phyloP scores from a whole-genome alignment of 202 grass and related monocot genomes.

The Setaria viridis region DNA sequence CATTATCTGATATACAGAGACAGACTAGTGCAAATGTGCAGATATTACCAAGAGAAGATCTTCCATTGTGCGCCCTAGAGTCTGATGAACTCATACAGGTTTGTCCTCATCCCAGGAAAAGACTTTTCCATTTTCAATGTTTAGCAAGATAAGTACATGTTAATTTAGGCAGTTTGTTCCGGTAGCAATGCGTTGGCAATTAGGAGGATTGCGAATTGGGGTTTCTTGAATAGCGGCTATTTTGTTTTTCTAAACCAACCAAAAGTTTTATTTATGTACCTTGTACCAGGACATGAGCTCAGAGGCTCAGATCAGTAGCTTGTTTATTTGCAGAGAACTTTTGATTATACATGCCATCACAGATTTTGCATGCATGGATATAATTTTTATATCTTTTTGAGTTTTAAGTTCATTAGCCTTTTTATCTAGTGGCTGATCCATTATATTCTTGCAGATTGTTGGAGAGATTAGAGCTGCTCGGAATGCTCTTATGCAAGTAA shows the following conservation, averaged over 20 bases:
- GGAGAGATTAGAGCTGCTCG: slow-evolving; percentile 95
- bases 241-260: slow-evolving; percentile 27
- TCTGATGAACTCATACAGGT: slow-evolving; percentile 98
- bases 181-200: background rate
- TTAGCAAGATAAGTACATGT: background rate
- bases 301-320: background rate
- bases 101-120: slow-evolving; percentile 27
- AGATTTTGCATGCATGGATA: slow-evolving; percentile 20
- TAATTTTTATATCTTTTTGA: slow-evolving; percentile 15
- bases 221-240: slow-evolving; percentile 3
- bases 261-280: background rate
- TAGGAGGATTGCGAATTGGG: background rate
- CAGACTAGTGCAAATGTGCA: slow-evolving; percentile 88
- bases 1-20: slow-evolving; percentile 88
- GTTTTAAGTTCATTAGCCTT: slow-evolving; percentile 22
- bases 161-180: background rate
- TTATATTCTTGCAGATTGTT: slow-evolving; percentile 78
- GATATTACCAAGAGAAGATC: slow-evolving; percentile 90
- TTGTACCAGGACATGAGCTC: background rate
- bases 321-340: background rate
- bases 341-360: slow-evolving; percentile 8
- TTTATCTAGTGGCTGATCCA: slow-evolving; percentile 7
- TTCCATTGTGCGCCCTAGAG: slow-evolving; percentile 82
- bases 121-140: slow-evolving; percentile 21
- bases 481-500: slow-evolving; percentile 88